Evolutionary conservation across 257 asterid species (phyloP).

Genomic region (Echites panduratus): DNA sequence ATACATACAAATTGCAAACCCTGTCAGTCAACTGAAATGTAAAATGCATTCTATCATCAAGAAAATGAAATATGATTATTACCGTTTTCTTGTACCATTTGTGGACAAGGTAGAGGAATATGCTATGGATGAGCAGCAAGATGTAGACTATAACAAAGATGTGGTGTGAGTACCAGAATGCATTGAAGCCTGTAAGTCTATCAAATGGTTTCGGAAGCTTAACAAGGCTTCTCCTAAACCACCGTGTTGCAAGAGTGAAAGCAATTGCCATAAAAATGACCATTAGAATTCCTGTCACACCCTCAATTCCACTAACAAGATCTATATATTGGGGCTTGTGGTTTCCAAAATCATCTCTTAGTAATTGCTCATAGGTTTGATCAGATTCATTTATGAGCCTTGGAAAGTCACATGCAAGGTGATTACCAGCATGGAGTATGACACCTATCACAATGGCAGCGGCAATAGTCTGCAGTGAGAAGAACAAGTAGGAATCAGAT

Average conservation of each 20-base stretch:
- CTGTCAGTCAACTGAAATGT: neutral
- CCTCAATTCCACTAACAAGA: constrained; percentile 64
- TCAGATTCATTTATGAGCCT: constrained; percentile 51
- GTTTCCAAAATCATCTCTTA: constrained; percentile 50
- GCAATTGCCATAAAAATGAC: constrained; percentile 66
- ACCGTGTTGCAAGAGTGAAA: constrained; percentile 71
- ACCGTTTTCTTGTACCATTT: constrained; percentile 84
- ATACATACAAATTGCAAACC: neutral
- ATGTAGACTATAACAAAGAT: constrained; percentile 70
- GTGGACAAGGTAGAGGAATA: constrained; percentile 70
- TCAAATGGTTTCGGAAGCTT: constrained; percentile 84
- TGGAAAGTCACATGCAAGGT: constrained; percentile 93
- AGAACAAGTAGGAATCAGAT: constrained; percentile 1
- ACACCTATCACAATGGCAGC: constrained; percentile 80
- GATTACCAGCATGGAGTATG: constrained; percentile 95
- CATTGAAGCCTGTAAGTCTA: constrained; percentile 90
- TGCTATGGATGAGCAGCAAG: constrained; percentile 69
- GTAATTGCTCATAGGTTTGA: constrained; percentile 26
- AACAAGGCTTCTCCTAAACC: constrained; percentile 86
- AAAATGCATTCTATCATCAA: neutral
- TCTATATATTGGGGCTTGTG: constrained; percentile 50
- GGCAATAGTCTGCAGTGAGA: constrained; percentile 62
- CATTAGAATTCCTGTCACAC: constrained; percentile 85
- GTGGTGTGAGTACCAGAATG: constrained; percentile 97
- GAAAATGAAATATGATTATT: constrained; percentile 9